phyloP scores from a whole-genome alignment of 352 stramenopile genomes.

The Saprolegnia parasitica region DNA sequence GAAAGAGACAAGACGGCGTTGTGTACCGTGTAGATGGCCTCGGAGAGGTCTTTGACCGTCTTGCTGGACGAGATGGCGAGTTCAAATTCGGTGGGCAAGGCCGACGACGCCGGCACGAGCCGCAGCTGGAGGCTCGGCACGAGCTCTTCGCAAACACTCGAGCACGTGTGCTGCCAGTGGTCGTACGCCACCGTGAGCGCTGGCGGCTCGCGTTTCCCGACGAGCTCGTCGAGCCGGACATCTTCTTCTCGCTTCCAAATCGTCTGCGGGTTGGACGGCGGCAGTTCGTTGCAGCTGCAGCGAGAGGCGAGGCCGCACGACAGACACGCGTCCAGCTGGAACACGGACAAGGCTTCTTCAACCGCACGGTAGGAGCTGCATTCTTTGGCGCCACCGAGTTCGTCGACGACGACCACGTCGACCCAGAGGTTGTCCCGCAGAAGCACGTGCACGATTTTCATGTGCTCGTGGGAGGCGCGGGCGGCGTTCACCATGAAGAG shows the following conservation, averaged over 20 bases:
- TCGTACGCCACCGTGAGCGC: background rate
- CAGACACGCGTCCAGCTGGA: no score
- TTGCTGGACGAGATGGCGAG: slow-evolving; percentile 19
- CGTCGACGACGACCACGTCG: slow-evolving; percentile 14
- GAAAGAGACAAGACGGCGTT: background rate
- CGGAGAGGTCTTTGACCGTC: slow-evolving; percentile 20
- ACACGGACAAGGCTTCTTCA: no score
- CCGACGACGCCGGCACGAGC: background rate
- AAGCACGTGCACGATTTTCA: slow-evolving; percentile 22
- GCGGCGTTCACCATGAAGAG: slow-evolving; percentile 26
- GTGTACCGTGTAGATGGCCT: slow-evolving; percentile 19
- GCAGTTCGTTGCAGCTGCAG: no score
- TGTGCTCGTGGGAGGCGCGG: slow-evolving; percentile 1
- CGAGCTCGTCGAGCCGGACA: slow-evolving; percentile 15
- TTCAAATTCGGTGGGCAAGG: slow-evolving; percentile 10
- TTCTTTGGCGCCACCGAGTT: no score
- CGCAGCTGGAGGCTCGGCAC: background rate
- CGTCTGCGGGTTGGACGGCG: no score
- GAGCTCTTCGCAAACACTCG: background rate
- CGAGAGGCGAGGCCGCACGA: no score
- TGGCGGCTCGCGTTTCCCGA: slow-evolving; percentile 1
- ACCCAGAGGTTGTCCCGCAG: slow-evolving; percentile 18
- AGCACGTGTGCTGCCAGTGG: slow-evolving; percentile 3
- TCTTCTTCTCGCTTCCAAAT: slow-evolving; percentile 27
- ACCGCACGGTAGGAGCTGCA: no score